Base-by-base conservation (phyloP, 2,329 filamentous ascomycete species). In the Talaromyces marneffei region DNA sequence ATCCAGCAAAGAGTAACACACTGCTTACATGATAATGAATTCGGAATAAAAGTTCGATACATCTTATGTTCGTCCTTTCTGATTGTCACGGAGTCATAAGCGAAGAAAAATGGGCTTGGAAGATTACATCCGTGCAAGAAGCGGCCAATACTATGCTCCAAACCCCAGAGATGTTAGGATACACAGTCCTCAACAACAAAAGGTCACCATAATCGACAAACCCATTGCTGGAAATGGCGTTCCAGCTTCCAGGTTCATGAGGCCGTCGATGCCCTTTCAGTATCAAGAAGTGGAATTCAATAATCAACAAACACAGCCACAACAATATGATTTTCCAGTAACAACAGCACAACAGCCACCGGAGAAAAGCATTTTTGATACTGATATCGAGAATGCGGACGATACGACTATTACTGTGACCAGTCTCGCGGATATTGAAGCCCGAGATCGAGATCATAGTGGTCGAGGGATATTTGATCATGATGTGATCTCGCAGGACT, bases 351-450 rank as follows among this genome's bases (percentile, higher is more conserved):
- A 66, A 40, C 65, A 65, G 57, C 63, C 52, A 55, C 60, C 46
- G 18, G 67, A 69, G 29, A 67, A 67, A 33, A 74, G 77, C 62
- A 67, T 71, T 62, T 78, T 78, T 63, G 76, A 78, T 63, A 78
- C 76, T 4, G 76, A 78, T 63, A 74, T 77, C 8, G 76, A 78
- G 61, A 75, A 71, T 10, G 66, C 77, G 9, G 76, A 78, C 67
- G 76, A 78, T 64, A 77, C 76, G 3, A 78, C 76, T 6, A 71
- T 77, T 66, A 72, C 70, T 2, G 72, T 67, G 20, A 74, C 71
- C 23, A 77, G 78, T 68, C 62, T 79, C 60, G 63, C 75, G 58
- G 72, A 69, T 31, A 66, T 65, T 59, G 73, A 75, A 42, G 72
- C 35, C 74, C 55, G 62, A 62, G 54, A 70, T 20, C 59, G 40